Percentiles rank a stretch among this genome's conserved stretches.
These are phyloP conservation scores for Boletus reticulatus DNA, from an alignment of 768 basidiomycete species.

Conservation along the genomic window DNA sequence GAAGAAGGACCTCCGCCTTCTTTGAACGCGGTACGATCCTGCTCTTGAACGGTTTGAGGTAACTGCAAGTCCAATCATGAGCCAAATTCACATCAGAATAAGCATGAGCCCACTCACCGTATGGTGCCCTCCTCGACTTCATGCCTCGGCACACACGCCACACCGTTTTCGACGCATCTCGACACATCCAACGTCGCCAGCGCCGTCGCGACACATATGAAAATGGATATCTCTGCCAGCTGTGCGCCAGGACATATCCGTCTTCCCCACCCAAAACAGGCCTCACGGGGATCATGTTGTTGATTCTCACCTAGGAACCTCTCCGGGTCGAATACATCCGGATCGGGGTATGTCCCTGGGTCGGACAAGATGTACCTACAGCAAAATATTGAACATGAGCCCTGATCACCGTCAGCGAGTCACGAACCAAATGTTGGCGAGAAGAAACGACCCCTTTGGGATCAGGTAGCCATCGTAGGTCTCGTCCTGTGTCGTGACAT, in stretches of 20 bases:
- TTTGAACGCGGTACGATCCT: slow-evolving; percentile 1
- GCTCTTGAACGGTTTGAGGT: slow-evolving; percentile 14
- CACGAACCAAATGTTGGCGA: slow-evolving; percentile 15
- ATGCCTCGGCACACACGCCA: neutral
- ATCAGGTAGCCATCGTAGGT: slow-evolving; percentile 21
- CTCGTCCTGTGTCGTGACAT: slow-evolving; percentile 15
- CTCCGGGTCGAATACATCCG: slow-evolving; percentile 12
- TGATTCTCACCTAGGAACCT: slow-evolving; percentile 9
- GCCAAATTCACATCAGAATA: too few species aligned
- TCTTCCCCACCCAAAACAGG: slow-evolving; percentile 18
- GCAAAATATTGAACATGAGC: neutral
- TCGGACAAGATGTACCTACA: slow-evolving; percentile 13
- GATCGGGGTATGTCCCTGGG: slow-evolving; percentile 7
- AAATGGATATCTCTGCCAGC: slow-evolving; percentile 5
- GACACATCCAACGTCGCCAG: slow-evolving; percentile 13
- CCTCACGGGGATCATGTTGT: slow-evolving; percentile 8
- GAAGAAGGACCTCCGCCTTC: slow-evolving; percentile 5
- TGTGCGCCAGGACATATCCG: slow-evolving; percentile 9
- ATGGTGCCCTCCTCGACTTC: neutral
- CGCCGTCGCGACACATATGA: slow-evolving; percentile 5
- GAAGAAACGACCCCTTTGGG: slow-evolving; percentile 15
- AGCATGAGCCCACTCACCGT: neutral
- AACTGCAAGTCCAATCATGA: neutral
- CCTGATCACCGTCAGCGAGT: neutral
- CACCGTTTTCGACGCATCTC: neutral